Evolutionary conservation across 805 yeast genomes (phyloP).

Genomic region (Starmerella roubikii): DNA sequence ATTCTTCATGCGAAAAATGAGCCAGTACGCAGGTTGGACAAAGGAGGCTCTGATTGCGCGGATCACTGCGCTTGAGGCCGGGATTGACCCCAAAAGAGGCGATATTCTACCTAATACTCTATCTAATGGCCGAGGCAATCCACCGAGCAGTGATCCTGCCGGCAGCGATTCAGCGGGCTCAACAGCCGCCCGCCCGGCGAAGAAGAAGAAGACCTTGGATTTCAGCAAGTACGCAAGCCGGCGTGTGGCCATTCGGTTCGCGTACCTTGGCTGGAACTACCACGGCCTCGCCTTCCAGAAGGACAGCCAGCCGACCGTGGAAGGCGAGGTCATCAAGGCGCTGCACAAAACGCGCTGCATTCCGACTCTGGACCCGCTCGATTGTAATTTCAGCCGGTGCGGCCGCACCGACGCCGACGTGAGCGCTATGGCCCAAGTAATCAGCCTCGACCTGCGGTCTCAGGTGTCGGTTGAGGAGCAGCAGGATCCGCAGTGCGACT

Average conservation of each 20-base stretch:
- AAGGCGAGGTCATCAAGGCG: slow-evolving; percentile 59
- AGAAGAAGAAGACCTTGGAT: slow-evolving; percentile 41
- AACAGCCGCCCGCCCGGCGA: slow-evolving; percentile 10
- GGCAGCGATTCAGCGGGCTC: background rate
- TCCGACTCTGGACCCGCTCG: slow-evolving; percentile 39
- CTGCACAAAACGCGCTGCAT: slow-evolving; percentile 54
- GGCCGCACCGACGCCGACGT: slow-evolving; percentile 96
- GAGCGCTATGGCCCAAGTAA: slow-evolving; percentile 91
- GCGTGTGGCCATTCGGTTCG: slow-evolving; percentile 65
- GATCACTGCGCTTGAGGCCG: slow-evolving; percentile 42
- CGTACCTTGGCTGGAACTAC: slow-evolving; percentile 86
- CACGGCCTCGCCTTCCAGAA: slow-evolving; percentile 78
- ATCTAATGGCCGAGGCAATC: background rate
- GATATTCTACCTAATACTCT: background rate
- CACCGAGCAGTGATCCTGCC: background rate
- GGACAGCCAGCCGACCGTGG: slow-evolving; percentile 79
- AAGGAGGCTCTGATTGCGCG: slow-evolving; percentile 48
- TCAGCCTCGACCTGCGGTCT: slow-evolving; percentile 66
- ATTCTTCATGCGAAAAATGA: slow-evolving; percentile 6
- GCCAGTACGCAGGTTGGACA: slow-evolving; percentile 35
- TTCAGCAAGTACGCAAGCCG: slow-evolving; percentile 50
- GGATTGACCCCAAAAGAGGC: background rate
- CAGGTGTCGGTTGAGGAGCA: slow-evolving; percentile 51
- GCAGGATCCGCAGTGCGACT: slow-evolving; percentile 40
- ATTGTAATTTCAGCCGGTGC: slow-evolving; percentile 71